Evolutionary conservation across 306 rosid species (phyloP).

Genomic region (Castanopsis chinensis): DNA sequence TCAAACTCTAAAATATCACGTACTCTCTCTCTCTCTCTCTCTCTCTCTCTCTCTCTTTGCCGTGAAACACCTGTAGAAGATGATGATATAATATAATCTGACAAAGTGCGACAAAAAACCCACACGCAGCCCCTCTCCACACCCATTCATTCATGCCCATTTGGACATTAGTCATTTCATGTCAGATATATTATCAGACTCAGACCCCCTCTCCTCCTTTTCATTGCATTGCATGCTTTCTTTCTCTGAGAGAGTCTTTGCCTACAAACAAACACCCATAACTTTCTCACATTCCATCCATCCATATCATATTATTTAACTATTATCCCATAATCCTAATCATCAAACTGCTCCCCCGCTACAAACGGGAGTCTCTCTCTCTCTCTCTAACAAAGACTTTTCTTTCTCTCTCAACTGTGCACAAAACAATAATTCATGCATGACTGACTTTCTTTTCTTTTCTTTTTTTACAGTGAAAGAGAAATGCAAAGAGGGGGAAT

Average conservation of each 20-base stretch:
- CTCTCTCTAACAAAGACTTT: constrained; percentile 13
- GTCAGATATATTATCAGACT: constrained; percentile 54
- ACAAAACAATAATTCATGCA: constrained; percentile 56
- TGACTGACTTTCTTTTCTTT: constrained; percentile 21
- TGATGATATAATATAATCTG: constrained; percentile 24
- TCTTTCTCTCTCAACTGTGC: constrained; percentile 20
- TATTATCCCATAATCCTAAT: constrained; percentile 45
- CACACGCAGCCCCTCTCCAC: constrained; percentile 71
- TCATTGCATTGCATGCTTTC: background rate
- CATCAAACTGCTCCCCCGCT: constrained; percentile 78
- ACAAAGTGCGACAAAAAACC: constrained; percentile 44
- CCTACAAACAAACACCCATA: constrained; percentile 47
- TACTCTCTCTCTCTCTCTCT: background rate
- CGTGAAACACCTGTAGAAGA: constrained; percentile 44
- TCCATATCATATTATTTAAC: constrained; percentile 34
- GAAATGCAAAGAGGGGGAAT: background rate
- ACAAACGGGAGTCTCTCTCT: constrained; percentile 45
- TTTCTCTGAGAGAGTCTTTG: constrained; percentile 7
- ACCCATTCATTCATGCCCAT: constrained; percentile 68
- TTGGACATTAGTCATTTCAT: constrained; percentile 63
- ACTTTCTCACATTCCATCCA: constrained; percentile 63
- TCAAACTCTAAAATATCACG: background rate
- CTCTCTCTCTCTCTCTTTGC: constrained; percentile 14
- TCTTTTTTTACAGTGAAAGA: background rate
- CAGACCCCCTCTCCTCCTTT: constrained; percentile 17